Conservation (phyloP, 1,139 yeast species). For the Yamadazyma kanchanaburiensis region DNA sequence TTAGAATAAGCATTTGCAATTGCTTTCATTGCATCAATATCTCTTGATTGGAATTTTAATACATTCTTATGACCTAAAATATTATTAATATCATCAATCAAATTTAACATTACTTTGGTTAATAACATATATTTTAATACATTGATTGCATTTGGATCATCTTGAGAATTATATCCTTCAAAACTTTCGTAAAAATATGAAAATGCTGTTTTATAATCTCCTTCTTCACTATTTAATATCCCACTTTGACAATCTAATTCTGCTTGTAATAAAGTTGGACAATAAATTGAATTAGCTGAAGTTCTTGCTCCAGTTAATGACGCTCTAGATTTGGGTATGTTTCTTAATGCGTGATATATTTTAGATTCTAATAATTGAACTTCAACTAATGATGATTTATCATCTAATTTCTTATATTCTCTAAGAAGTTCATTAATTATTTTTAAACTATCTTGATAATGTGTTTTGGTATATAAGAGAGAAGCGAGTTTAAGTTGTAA, state of each 20-base stretch:
- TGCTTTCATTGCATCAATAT: slow-evolving; percentile 89
- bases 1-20: slow-evolving; percentile 87
- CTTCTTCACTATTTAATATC: slow-evolving; percentile 92
- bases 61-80: slow-evolving; percentile 79
- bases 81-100: slow-evolving; percentile 80
- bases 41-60: slow-evolving; percentile 68
- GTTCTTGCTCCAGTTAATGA: slow-evolving; percentile 95
- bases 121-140: slow-evolving; percentile 90
- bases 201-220: slow-evolving; percentile 93
- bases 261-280: slow-evolving; percentile 93
- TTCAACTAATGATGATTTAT: slow-evolving; percentile 90
- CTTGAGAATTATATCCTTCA: slow-evolving; percentile 72
- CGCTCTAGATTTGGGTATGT: slow-evolving; percentile 89
- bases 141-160: slow-evolving; percentile 65
- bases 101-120: slow-evolving; percentile 88
- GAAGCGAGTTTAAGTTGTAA: slow-evolving; percentile 82
- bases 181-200: slow-evolving; percentile 94
- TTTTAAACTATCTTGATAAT: slow-evolving; percentile 67
- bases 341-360: slow-evolving; percentile 87
- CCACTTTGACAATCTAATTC: slow-evolving; percentile 96
- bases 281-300: slow-evolving; percentile 91
- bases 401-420: slow-evolving; percentile 92
- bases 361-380: slow-evolving; percentile 90
- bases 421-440: slow-evolving; percentile 69
- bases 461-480: slow-evolving; percentile 62